These are phyloP conservation scores for Fistulifera pelliculosa DNA, from an alignment of 108 stramenopile genomes.

Conservation along the genomic window DNA sequence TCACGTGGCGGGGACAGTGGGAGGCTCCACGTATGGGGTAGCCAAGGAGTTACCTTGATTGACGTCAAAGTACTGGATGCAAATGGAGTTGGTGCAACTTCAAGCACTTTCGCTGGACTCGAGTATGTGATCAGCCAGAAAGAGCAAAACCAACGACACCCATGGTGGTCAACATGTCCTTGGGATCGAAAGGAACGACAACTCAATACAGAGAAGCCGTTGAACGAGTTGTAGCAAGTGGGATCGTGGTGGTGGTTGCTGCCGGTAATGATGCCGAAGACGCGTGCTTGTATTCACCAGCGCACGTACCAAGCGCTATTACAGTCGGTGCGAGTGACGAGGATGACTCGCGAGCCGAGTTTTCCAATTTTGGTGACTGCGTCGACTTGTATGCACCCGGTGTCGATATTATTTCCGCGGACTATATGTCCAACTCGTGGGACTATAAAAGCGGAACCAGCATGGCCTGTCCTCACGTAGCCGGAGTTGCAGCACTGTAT, in stretches of 20 bases:
- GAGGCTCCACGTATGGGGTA: background rate
- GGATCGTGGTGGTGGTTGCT: background rate
- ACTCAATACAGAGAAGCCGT: too few species aligned
- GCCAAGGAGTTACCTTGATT: constrained; percentile 8
- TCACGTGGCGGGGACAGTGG: constrained; percentile 42
- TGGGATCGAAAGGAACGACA: too few species aligned
- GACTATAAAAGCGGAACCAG: constrained; percentile 24
- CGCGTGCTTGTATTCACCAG: background rate
- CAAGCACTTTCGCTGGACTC: background rate
- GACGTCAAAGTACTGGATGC: constrained; percentile 15
- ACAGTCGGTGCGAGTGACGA: background rate
- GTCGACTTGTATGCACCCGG: constrained; percentile 1
- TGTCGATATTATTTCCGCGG: background rate
- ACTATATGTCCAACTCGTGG: background rate
- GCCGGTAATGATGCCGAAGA: background rate
- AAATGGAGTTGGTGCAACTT: background rate
- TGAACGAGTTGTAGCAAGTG: background rate
- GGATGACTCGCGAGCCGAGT: background rate
- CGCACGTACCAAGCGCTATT: background rate
- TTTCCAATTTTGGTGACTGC: background rate
- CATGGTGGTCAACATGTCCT: background rate
- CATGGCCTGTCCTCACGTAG: constrained; percentile 45
- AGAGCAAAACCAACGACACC: background rate
- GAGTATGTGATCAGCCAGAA: background rate
- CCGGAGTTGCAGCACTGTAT: constrained; percentile 33